These are phyloP conservation scores for Aspergillus affinis DNA, from an alignment of 495 filamentous ascomycete genomes.

Conservation along the genomic window DNA sequence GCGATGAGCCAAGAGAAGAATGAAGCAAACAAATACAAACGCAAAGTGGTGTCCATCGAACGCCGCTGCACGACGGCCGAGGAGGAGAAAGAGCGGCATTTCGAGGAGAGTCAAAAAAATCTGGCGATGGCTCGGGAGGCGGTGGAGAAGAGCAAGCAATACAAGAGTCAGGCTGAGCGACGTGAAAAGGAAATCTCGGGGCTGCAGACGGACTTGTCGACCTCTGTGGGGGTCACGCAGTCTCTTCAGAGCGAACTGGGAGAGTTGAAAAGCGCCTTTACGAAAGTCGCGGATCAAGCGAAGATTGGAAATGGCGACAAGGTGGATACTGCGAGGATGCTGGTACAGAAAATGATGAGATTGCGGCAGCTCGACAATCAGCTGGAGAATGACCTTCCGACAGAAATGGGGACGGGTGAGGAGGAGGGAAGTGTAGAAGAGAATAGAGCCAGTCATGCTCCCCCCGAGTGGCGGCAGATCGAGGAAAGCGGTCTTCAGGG, in stretches of 20 bases:
- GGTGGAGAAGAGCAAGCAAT: neutral
- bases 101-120: neutral
- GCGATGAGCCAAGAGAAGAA: neutral
- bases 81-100: neutral
- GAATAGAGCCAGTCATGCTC: too few relatives aligned
- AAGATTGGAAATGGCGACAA: neutral
- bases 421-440: neutral
- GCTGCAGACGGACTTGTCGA: neutral
- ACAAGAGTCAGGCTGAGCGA: neutral
- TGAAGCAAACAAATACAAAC: neutral
- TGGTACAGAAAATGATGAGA: neutral
- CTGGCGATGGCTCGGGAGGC: neutral
- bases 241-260: neutral
- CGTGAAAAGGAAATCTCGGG: neutral
- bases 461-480: neutral
- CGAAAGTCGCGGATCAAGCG: neutral
- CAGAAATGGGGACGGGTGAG: neutral
- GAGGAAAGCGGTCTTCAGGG: neutral
- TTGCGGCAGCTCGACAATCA: neutral
- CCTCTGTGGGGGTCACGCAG: neutral
- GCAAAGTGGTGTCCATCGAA: neutral
- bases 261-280: neutral
- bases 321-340: neutral
- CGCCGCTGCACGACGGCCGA: neutral
- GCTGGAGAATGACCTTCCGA: neutral